Base-by-base conservation (phyloP, 768 basidiomycete genomes). In the Auricularia heimuer region DNA sequence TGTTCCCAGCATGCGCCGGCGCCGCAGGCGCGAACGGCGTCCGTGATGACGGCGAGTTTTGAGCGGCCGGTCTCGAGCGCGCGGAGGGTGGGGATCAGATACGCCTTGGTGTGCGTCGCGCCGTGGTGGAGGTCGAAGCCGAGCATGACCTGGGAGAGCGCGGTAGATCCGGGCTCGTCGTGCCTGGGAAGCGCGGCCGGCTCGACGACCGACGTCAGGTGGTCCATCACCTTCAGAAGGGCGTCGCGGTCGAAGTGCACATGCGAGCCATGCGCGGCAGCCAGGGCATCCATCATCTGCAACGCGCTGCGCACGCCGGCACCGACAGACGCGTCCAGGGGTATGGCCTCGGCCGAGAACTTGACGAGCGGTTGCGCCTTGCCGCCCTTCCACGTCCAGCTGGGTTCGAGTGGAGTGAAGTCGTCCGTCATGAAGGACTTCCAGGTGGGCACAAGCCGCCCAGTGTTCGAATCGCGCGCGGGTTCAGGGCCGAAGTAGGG, bases 321-420 rank as follows among this genome's bases (percentile, higher is more conserved):
- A 29, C 16, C 34, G 7, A 29, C 56, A 14, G 56, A n/a, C 29
- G 24, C 3, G 24, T 14, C 14, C 7, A n/a, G 24, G 4, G 56
- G 56, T 10, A 60, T 35, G 24, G 56, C 24, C 56, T 60, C 56
- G 24, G 56, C 56, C 11, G 56, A 60, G 56, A 60, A 60, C 56
- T 60, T 60, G 56, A 60, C 29, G 6, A 60, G 10, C 8, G 56
- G 56, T 10, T 60, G 56, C 4, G 56, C 29, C 24, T 34, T 24
- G 29, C 56, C 56, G 56, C 16, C 34, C 56, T 60, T 60, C 56
- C 56, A 60, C 34, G 56, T 60, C 56, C 56, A 60, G 56, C 56
- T 60, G 10, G 56, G 56, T 35, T 60, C 56, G 24, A 60, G 56
- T 8, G 56, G 56, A 7, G 56, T 60, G 29, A 60, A 60, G 29